These are phyloP conservation scores for Fusarium begoniae DNA, from an alignment of 2,329 filamentous ascomycete species.

Conservation along the genomic window DNA sequence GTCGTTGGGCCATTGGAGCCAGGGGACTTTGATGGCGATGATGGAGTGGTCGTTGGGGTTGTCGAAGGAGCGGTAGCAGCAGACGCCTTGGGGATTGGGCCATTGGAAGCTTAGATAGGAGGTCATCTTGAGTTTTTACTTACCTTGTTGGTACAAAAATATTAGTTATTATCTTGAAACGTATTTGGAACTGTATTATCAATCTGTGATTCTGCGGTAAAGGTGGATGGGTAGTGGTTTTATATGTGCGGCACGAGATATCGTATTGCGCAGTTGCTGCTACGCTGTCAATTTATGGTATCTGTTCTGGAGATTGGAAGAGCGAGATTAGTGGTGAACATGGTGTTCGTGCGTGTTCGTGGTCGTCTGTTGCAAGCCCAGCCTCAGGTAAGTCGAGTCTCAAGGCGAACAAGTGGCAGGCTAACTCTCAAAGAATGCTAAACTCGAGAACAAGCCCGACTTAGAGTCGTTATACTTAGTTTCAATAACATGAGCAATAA, in stretches of 20 bases:
- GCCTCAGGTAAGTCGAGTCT: background rate
- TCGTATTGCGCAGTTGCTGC: too few species aligned
- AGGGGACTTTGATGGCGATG: conserved; percentile 11
- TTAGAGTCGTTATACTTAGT: too few species aligned
- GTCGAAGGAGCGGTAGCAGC: conserved; percentile 12
- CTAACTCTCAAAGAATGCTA: background rate
- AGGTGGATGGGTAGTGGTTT: background rate
- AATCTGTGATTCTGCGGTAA: too few species aligned
- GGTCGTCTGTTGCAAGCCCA: background rate
- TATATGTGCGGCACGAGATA: background rate
- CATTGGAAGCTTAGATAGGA: conserved; percentile 14
- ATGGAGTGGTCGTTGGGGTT: conserved; percentile 5
- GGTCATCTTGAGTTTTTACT: background rate
- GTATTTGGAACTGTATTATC: background rate
- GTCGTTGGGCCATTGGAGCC: conserved; percentile 23
- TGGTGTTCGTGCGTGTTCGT: background rate
- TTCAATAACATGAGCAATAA: too few species aligned
- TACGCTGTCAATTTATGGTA: background rate
- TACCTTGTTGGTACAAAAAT: background rate
- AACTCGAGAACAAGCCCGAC: too few species aligned
- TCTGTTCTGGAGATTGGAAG: background rate
- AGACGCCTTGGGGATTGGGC: background rate
- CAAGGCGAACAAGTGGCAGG: background rate
- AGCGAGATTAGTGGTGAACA: background rate
- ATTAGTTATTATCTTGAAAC: background rate